Percentiles rank a stretch among this genome's conserved stretches.
Conservation (phyloP, 805 yeast genomes). For the Hanseniaspora mollemarum region DNA sequence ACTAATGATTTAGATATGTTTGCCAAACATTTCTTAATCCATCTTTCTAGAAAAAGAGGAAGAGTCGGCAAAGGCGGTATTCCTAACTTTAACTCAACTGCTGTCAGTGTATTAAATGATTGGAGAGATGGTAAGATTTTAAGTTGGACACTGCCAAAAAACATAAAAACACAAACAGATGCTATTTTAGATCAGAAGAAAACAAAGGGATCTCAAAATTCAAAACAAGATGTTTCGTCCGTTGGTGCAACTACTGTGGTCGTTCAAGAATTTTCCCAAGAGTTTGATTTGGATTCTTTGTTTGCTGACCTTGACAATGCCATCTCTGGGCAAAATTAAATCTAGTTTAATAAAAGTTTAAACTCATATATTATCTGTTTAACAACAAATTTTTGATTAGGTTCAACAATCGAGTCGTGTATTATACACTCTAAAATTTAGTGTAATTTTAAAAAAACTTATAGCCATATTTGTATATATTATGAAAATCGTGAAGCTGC, state of each 20-base stretch:
- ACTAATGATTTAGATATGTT: slow-evolving; percentile 61
- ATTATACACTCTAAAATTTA: too few species aligned
- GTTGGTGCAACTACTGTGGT: slow-evolving; percentile 41
- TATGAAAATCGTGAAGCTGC: too few species aligned
- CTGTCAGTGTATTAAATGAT: slow-evolving; percentile 69
- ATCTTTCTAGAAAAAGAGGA: slow-evolving; percentile 85
- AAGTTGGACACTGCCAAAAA: slow-evolving; percentile 78
- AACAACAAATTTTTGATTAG: too few species aligned
- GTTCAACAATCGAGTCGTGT: too few species aligned
- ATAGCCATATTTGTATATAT: too few species aligned
- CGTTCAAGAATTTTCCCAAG: slow-evolving; percentile 86
- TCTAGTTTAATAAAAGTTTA: slow-evolving; percentile 18
- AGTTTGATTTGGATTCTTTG: slow-evolving; percentile 80
- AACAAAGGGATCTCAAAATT: slow-evolving; percentile 35
- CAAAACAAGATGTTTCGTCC: slow-evolving; percentile 36
- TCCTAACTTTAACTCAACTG: slow-evolving; percentile 81
- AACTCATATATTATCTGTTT: too few species aligned
- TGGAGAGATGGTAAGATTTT: slow-evolving; percentile 94
- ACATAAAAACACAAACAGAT: slow-evolving; percentile 33
- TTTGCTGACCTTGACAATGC: slow-evolving; percentile 37
- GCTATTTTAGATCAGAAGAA: slow-evolving; percentile 23
- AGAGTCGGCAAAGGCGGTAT: slow-evolving; percentile 86
- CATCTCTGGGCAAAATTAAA: slow-evolving; percentile 20
- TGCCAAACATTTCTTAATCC: slow-evolving; percentile 77
- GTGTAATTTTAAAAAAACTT: too few species aligned